Conservation (phyloP, 257 asterid species). For the Solanum etuberosum region DNA sequence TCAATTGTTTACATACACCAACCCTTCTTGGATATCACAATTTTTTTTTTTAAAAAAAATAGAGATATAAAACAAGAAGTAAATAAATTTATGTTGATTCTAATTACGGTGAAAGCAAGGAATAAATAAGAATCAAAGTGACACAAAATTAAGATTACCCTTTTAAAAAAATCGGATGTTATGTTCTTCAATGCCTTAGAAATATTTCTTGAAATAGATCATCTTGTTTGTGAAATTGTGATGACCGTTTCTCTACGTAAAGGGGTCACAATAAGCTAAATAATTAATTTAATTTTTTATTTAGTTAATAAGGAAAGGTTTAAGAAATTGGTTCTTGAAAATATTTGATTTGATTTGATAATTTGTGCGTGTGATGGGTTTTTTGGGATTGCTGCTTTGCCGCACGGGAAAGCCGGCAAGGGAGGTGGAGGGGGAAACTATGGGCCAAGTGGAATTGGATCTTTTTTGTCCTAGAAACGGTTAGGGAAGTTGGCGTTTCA, state of each 20-base stretch:
- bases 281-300: background rate
- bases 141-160: background rate
- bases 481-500: conserved; percentile 33
- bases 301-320: conserved; percentile 1
- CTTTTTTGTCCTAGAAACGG: conserved; percentile 18
- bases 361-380: background rate
- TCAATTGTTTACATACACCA: background rate
- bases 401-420: background rate
- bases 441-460: conserved; percentile 13
- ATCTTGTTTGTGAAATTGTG: background rate
- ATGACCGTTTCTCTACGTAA: background rate
- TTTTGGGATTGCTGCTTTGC: background rate
- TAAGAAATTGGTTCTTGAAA: background rate
- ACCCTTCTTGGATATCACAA: background rate
- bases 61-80: background rate
- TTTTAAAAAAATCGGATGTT: background rate
- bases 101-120: background rate
- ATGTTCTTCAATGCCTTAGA: background rate
- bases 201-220: background rate
- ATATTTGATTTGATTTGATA: background rate
- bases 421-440: conserved; percentile 12
- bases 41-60: too few species aligned
- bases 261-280: conserved; percentile 3
- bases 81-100: background rate
- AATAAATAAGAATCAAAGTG: background rate